A percentile compares a stretch with the other conserved stretches of the same genome.
These are phyloP conservation scores for Candida nemodendra DNA, from an alignment of 805 yeast species.

Conservation along the genomic window DNA sequence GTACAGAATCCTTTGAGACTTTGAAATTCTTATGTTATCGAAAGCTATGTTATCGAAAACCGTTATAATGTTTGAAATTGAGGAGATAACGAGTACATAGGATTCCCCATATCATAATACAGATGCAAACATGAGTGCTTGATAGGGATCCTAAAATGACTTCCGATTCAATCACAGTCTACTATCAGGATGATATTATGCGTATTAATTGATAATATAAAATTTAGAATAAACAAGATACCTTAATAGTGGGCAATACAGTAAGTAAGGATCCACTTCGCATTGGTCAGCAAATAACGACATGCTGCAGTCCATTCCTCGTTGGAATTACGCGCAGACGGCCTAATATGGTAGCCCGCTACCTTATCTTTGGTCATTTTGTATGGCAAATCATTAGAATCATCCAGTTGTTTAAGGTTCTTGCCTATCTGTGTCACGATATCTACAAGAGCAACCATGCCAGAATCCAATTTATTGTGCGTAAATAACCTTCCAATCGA, in stretches of 20 bases:
- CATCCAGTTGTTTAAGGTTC: constrained; percentile 45
- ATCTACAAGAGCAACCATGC: constrained; percentile 76
- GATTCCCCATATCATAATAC: no score
- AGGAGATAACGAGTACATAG: no score
- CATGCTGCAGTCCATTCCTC: constrained; percentile 91
- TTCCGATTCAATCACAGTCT: no score
- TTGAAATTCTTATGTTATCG: no score
- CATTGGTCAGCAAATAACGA: constrained; percentile 72
- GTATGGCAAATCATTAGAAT: constrained; percentile 69
- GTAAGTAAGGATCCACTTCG: constrained; percentile 82
- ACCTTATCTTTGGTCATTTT: constrained; percentile 66
- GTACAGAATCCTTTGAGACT: no score
- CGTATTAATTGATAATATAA: no score
- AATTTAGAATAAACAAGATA: not conserved
- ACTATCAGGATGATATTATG: no score
- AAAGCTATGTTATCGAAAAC: no score
- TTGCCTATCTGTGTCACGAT: constrained; percentile 52
- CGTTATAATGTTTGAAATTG: no score
- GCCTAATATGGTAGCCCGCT: constrained; percentile 73
- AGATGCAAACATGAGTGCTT: no score
- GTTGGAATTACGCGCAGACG: constrained; percentile 60
- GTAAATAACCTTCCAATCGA: constrained; percentile 68
- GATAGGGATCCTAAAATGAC: no score
- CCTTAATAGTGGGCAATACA: constrained; percentile 41
- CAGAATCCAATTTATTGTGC: constrained; percentile 74